Percentiles rank a stretch among this genome's conserved stretches.
Evolutionary conservation across 2,329 filamentous ascomycete species (phyloP).

Genomic region (Aciculosporium take): DNA sequence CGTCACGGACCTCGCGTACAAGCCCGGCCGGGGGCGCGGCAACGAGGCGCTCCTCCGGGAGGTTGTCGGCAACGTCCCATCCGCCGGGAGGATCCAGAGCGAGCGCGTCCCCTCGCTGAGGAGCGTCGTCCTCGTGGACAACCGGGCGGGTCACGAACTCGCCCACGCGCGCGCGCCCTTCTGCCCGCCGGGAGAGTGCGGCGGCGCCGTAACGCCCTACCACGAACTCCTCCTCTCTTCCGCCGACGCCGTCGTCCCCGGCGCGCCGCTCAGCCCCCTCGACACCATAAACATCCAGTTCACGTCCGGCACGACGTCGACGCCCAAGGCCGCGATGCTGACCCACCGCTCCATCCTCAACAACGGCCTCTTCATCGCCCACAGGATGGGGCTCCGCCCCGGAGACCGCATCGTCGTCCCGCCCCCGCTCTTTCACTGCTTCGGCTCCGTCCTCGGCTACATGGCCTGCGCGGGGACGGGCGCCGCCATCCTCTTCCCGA

Average conservation of each 20-base stretch:
- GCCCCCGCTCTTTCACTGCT: constrained; percentile 80
- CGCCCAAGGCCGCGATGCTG: constrained; percentile 83
- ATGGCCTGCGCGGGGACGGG: constrained; percentile 82
- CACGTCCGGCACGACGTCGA: constrained; percentile 85
- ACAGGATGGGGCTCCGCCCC: constrained; percentile 66
- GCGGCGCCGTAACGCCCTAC: constrained; percentile 37
- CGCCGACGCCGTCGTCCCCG: too few relatives aligned
- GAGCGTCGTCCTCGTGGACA: constrained; percentile 65
- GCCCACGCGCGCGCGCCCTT: too few relatives aligned
- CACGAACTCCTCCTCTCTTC: constrained; percentile 25
- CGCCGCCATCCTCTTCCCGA: constrained; percentile 69
- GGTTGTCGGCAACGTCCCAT: constrained; percentile 27
- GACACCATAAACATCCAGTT: constrained; percentile 94
- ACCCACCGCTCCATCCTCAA: constrained; percentile 80
- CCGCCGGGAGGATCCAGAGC: constrained; percentile 20
- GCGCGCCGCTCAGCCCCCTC: constrained; percentile 37
- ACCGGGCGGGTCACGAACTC: constrained; percentile 43
- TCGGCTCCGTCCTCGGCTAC: constrained; percentile 83
- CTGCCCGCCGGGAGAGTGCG: too few relatives aligned
- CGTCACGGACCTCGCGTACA: constrained; percentile 69
- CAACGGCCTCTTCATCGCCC: constrained; percentile 73
- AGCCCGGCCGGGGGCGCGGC: constrained; percentile 37
- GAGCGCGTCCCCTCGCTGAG: constrained; percentile 52
- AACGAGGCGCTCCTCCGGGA: constrained; percentile 33
- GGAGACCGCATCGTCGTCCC: constrained; percentile 70